Evolutionary conservation across 2,329 filamentous ascomycete genomes (phyloP).

Genomic region (Colletotrichum abscissum): DNA sequence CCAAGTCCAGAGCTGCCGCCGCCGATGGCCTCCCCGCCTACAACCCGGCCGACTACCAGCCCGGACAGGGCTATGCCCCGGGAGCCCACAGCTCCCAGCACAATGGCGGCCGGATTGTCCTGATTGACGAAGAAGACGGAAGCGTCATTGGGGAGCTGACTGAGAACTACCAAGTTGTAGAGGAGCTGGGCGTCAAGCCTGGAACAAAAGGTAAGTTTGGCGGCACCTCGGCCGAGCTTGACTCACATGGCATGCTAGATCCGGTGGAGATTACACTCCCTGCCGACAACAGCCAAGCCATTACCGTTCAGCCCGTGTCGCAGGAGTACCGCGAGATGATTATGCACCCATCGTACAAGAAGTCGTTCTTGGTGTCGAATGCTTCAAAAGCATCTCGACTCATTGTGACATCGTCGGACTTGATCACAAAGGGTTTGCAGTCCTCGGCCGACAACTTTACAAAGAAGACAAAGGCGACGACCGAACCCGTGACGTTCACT

Average conservation of each 20-base stretch:
- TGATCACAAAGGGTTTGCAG: constrained; percentile 81
- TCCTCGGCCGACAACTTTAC: constrained; percentile 84
- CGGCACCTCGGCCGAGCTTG: constrained; percentile 34
- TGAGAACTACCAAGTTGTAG: constrained; percentile 83
- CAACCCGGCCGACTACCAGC: constrained; percentile 83
- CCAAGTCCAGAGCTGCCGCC: constrained; percentile 40
- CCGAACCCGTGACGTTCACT: constrained; percentile 88
- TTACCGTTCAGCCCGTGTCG: constrained; percentile 73
- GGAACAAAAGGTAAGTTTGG: constrained; percentile 97
- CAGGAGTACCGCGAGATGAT: constrained; percentile 80
- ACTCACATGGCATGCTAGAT: constrained; percentile 57
- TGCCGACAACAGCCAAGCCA: constrained; percentile 71
- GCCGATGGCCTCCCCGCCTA: constrained; percentile 70
- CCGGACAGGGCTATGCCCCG: constrained; percentile 81
- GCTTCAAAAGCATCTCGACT: constrained; percentile 90
- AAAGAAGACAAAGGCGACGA: constrained; percentile 79
- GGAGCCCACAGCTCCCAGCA: constrained; percentile 65
- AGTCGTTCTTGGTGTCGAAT: constrained; percentile 86
- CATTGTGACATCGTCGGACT: constrained; percentile 87
- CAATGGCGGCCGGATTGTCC: constrained; percentile 82
- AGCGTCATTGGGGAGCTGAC: constrained; percentile 93
- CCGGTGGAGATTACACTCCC: constrained; percentile 85
- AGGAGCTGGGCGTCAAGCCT: constrained; percentile 78
- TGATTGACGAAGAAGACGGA: constrained; percentile 95
- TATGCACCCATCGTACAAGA: constrained; percentile 90